phyloP scores from a whole-genome alignment of 2,329 filamentous ascomycete species.

The Colletotrichum liriopes region DNA sequence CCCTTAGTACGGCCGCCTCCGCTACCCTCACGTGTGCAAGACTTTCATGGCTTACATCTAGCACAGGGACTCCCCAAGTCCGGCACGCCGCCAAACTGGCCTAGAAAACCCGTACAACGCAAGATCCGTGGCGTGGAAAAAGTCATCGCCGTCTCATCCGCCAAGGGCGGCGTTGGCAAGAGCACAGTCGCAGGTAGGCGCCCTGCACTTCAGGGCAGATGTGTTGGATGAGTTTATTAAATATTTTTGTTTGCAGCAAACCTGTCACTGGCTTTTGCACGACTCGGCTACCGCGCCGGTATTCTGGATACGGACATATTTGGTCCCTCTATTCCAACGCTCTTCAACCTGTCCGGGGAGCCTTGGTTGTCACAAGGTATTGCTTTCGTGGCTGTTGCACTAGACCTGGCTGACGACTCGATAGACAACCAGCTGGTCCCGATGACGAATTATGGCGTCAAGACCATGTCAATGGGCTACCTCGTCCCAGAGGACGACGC shows the following conservation, averaged over 20 bases:
- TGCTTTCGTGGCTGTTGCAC: background rate
- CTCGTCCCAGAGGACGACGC: slow-evolving; percentile 85
- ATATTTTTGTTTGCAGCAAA: slow-evolving; percentile 68
- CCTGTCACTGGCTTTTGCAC: slow-evolving; percentile 87
- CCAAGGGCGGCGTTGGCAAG: slow-evolving; percentile 98
- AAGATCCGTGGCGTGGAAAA: slow-evolving; percentile 89
- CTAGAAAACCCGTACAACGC: slow-evolving; percentile 85
- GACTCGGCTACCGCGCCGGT: slow-evolving; percentile 84
- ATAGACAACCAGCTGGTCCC: slow-evolving; percentile 86
- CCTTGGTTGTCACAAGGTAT: slow-evolving; percentile 81
- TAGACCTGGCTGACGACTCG: slow-evolving; percentile 2
- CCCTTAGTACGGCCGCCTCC: slow-evolving; percentile 75
- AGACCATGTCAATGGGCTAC: slow-evolving; percentile 99
- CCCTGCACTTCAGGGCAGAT: slow-evolving; percentile 8
- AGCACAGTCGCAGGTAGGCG: slow-evolving; percentile 86
- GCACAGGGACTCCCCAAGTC: slow-evolving; percentile 86
- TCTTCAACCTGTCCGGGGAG: slow-evolving; percentile 86
- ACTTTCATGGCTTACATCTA: slow-evolving; percentile 4
- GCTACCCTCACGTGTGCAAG: background rate
- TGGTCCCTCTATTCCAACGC: slow-evolving; percentile 92
- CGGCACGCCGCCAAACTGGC: slow-evolving; percentile 69
- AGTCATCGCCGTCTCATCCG: slow-evolving; percentile 96
- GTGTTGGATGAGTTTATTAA: slow-evolving; percentile 44
- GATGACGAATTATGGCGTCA: slow-evolving; percentile 93
- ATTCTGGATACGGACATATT: slow-evolving; percentile 98